phyloP scores from a whole-genome alignment of 2,329 filamentous ascomycete genomes.

The Alternaria dauci region DNA sequence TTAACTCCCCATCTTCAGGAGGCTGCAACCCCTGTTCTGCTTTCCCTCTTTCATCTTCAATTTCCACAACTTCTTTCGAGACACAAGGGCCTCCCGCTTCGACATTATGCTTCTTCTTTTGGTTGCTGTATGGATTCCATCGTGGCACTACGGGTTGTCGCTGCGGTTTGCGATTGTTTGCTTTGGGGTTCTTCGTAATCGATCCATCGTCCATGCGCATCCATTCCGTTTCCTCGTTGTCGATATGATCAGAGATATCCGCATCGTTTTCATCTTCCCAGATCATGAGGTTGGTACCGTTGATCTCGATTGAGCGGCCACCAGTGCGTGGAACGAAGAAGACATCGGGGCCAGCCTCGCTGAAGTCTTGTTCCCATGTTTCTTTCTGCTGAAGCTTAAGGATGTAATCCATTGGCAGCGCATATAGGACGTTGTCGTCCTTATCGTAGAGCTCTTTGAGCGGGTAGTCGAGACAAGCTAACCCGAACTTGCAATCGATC shows the following conservation, averaged over 20 bases:
- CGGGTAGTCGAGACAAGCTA: slow-evolving; percentile 49
- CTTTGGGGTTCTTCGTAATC: slow-evolving; percentile 48
- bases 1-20: slow-evolving; percentile 9
- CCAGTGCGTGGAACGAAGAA: slow-evolving; percentile 52
- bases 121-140: slow-evolving; percentile 46
- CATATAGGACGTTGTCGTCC: slow-evolving; percentile 50
- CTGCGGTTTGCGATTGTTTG: slow-evolving; percentile 43
- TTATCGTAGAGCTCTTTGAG: slow-evolving; percentile 49
- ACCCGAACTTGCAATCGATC: slow-evolving; percentile 51
- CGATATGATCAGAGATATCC: slow-evolving; percentile 50
- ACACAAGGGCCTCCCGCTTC: slow-evolving; percentile 33
- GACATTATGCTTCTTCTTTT: slow-evolving; percentile 36
- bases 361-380: slow-evolving; percentile 50
- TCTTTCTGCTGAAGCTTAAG: slow-evolving; percentile 49
- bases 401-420: slow-evolving; percentile 52
- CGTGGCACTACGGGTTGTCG: slow-evolving; percentile 36
- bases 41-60: slow-evolving; percentile 17
- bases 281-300: slow-evolving; percentile 51
- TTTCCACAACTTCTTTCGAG: slow-evolving; percentile 31
- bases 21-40: slow-evolving; percentile 24
- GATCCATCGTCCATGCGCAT: slow-evolving; percentile 50
- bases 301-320: slow-evolving; percentile 48
- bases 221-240: slow-evolving; percentile 47
- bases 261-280: slow-evolving; percentile 52
- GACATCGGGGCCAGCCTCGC: slow-evolving; percentile 26